These are phyloP conservation scores for Alternaria atra DNA, from an alignment of 2,329 filamentous ascomycete species.

Conservation along the genomic window DNA sequence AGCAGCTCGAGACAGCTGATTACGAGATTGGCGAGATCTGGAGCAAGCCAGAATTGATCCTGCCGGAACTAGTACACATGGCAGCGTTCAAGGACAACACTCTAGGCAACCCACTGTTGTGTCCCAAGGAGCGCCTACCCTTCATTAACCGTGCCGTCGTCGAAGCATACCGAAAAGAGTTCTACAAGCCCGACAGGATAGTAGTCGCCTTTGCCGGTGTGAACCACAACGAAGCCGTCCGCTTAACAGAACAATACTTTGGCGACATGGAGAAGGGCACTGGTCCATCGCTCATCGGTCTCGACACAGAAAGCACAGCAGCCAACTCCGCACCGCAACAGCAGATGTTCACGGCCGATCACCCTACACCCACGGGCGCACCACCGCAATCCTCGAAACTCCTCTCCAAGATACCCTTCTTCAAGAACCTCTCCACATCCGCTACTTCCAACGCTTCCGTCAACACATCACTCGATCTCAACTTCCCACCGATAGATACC, in stretches of 20 bases:
- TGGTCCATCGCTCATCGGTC: slow-evolving; percentile 53
- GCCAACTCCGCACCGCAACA: slow-evolving; percentile 40
- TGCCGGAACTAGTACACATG: slow-evolving; percentile 94
- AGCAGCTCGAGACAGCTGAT: slow-evolving; percentile 88
- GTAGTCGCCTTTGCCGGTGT: slow-evolving; percentile 96
- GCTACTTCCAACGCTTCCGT: slow-evolving; percentile 68
- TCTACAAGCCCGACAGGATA: slow-evolving; percentile 89
- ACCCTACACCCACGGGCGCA: slow-evolving; percentile 49
- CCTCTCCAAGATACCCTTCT: slow-evolving; percentile 84
- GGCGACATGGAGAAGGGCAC: slow-evolving; percentile 79
- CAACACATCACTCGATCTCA: slow-evolving; percentile 58
- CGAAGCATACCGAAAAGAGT: slow-evolving; percentile 79
- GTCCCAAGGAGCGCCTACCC: slow-evolving; percentile 81
- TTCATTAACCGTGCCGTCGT: slow-evolving; percentile 79
- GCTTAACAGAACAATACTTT: slow-evolving; percentile 83
- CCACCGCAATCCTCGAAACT: slow-evolving; percentile 68
- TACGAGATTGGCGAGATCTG: slow-evolving; percentile 98
- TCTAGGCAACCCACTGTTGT: slow-evolving; percentile 89
- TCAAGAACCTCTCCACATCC: slow-evolving; percentile 87
- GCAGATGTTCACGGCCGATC: slow-evolving; percentile 58
- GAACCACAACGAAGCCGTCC: slow-evolving; percentile 80
- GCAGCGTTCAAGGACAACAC: slow-evolving; percentile 97
- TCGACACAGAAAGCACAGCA: slow-evolving; percentile 32
- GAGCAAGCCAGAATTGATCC: slow-evolving; percentile 94
- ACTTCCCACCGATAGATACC: slow-evolving; percentile 64